These are phyloP conservation scores for Eucalyptus cloeziana DNA, from an alignment of 345 rosid species.

Conservation along the genomic window DNA sequence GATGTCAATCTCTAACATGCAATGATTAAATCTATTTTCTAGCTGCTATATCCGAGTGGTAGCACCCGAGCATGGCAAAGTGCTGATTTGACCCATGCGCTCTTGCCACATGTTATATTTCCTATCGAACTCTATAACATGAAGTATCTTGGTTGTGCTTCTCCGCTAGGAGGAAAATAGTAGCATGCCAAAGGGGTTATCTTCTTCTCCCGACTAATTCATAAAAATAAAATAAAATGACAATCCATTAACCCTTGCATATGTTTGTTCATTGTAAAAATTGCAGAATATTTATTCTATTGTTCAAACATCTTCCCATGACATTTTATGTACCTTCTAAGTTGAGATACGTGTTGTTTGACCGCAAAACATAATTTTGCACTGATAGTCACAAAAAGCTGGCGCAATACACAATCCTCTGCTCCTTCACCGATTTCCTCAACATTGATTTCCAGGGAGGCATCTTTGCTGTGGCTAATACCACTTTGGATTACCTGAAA, in stretches of 20 bases:
- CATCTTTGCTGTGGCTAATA: no score
- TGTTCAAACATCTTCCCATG: no score
- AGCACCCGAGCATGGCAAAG: neutral
- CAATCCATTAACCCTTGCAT: neutral
- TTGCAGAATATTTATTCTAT: no score
- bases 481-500: no score
- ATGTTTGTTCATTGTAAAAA: no score
- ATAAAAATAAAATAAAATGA: neutral
- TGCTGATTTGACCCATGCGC: neutral
- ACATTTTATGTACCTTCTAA: no score
- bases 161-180: neutral
- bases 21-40: neutral
- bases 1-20: neutral
- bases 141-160: neutral
- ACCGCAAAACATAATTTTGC: no score
- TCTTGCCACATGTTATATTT: neutral
- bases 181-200: neutral
- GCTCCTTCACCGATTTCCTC: no score
- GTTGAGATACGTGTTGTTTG: no score
- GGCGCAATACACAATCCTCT: no score
- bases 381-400: no score
- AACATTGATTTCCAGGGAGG: no score
- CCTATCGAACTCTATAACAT: neutral
- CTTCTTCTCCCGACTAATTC: neutral
- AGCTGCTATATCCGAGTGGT: neutral